Evolutionary conservation across 371 early-diverging fungal genomes (phyloP).

Genomic region (Mucor saturninus): DNA sequence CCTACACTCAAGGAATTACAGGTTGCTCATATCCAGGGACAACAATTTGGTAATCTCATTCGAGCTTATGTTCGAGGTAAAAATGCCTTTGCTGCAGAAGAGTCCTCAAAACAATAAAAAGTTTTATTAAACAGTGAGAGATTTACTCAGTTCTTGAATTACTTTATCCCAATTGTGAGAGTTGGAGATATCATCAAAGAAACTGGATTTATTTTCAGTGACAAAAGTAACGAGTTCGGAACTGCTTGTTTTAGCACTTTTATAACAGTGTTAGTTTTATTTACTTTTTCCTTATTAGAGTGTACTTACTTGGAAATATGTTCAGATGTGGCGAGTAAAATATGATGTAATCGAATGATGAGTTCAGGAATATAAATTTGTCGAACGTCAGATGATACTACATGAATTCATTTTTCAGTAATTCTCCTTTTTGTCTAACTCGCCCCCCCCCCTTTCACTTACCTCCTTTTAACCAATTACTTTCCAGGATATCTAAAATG

Average conservation of each 20-base stretch:
- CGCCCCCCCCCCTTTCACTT: neutral
- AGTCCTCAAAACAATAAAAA: constrained; percentile 3
- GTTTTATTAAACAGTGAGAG: neutral
- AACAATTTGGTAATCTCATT: constrained; percentile 59
- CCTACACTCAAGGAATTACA: constrained; percentile 62
- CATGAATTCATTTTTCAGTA: neutral
- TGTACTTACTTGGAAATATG: too few species aligned
- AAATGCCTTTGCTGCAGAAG: constrained; percentile 22
- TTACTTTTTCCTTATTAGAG: too few species aligned
- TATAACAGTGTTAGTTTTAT: neutral
- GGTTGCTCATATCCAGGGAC: constrained; percentile 66
- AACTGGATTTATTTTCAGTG: neutral
- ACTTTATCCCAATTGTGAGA: constrained; percentile 19
- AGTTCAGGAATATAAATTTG: constrained; percentile 21
- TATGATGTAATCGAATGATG: constrained; percentile 19
- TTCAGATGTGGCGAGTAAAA: neutral
- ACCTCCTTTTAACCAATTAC: constrained; percentile 22
- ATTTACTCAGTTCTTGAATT: constrained; percentile 19
- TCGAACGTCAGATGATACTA: neutral
- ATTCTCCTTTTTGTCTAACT: too few species aligned
- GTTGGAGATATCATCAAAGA: constrained; percentile 11
- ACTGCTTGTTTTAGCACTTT: constrained; percentile 10
- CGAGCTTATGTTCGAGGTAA: constrained; percentile 30
- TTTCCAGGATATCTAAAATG: constrained; percentile 11
- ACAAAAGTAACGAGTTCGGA: neutral